Evolutionary conservation across 2,329 filamentous ascomycete genomes (phyloP), one percentile per base, ranked within the genome.

Genomic region (Clarireedia homoeocarpa): DNA sequence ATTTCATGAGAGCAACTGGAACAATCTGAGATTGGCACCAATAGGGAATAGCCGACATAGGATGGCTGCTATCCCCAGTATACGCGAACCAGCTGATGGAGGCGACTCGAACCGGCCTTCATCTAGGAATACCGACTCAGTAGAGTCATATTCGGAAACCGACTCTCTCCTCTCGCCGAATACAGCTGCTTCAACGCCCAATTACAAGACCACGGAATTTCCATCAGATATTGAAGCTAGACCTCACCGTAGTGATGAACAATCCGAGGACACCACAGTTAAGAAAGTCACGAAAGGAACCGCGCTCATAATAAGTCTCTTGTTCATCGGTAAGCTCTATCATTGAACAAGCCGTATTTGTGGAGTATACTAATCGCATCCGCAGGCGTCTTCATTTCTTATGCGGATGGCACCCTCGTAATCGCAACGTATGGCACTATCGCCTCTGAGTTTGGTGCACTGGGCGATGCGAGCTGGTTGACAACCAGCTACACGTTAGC

Each of bases 401-500:
- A 84, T 54, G 78, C 80, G 15, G 86, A 90, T 64, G 71, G 73
- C 0, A 84, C 82, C 1, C 71, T 89, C 0, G 77, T 89, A 0
- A 71, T 89, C 34, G 85, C 86, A 0, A 86, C 85, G 0, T 82
- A 86, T 57, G 78, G 80, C 0, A 73, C 73, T 3, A 83, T 85
- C 52, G 78, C 81, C 0, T 85, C 82, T 9, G 78, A 84, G 53
- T 85, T 85, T 62, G 72, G 77, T 53, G 73, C 75, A 36, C 65
- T 85, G 4, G 75, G 74, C 15, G 75, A 79, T 51, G 82, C 81
- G 3, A 81, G 76, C 57, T 83, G 82, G 80, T 65, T 83, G 10
- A 76, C 80, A 17, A 56, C 49, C 60, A 80, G 78, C 9, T 87
- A 91, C 68, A 86, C 90, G 64, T 75, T 91, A 52, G 89, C 87